A percentile compares a stretch with the other conserved stretches of the same genome.
Conservation (phyloP, 768 basidiomycete genomes). For the Suillus discolor region DNA sequence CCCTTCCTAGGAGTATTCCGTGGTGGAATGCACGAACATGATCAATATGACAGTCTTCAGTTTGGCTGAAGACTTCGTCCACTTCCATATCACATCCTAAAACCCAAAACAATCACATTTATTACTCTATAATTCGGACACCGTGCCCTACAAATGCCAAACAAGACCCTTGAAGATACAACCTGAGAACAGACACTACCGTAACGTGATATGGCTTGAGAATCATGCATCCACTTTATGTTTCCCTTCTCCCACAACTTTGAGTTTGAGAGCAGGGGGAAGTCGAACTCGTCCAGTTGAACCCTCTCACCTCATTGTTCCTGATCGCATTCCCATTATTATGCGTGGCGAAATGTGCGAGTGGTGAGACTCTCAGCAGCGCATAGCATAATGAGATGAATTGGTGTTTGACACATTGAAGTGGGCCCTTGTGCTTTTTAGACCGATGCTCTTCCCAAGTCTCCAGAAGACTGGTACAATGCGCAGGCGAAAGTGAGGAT, state of each 20-base stretch:
- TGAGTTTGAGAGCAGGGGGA: no score
- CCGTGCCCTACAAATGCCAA: neutral
- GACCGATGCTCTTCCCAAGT: neutral
- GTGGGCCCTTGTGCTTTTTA: neutral
- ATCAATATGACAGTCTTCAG: neutral
- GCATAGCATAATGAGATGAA: neutral
- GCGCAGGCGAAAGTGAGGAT: neutral
- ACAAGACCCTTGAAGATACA: neutral
- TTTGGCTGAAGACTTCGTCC: neutral
- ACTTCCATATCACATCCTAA: neutral
- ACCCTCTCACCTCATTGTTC: neutral
- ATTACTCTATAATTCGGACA: neutral
- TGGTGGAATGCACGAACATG: neutral
- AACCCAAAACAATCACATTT: neutral
- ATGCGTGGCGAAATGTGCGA: neutral
- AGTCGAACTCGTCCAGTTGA: neutral
- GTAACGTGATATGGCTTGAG: no score
- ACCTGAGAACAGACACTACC: no score
- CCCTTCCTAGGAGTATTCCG: no score
- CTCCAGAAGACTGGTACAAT: constrained; percentile 3
- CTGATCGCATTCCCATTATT: neutral
- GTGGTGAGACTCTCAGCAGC: neutral
- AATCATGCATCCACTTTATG: no score
- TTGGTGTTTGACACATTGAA: neutral
- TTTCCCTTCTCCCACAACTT: neutral